These are phyloP conservation scores for Diaporthe vexans DNA, from an alignment of 2,329 filamentous ascomycete species.

Conservation along the genomic window DNA sequence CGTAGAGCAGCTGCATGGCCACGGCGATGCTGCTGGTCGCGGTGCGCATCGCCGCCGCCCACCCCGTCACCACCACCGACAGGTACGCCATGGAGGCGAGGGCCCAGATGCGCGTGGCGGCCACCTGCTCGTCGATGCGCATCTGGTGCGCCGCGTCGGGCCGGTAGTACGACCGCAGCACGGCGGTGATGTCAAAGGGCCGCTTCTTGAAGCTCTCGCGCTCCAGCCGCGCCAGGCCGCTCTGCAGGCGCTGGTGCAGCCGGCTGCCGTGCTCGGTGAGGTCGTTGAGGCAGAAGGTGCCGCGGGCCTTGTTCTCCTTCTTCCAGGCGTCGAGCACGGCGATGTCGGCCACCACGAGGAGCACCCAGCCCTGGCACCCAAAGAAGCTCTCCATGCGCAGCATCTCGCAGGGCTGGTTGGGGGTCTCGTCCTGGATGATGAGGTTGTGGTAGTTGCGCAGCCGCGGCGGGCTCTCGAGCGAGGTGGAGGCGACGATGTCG, in stretches of 20 bases:
- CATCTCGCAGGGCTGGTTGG: constrained; percentile 48
- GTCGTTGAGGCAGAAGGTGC: constrained; percentile 55
- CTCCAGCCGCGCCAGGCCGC: constrained; percentile 39
- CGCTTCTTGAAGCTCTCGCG: constrained; percentile 42
- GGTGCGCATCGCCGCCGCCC: constrained; percentile 44
- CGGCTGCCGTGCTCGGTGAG: constrained; percentile 37
- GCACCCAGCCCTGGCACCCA: constrained; percentile 67
- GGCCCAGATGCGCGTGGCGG: constrained; percentile 49
- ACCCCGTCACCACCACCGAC: constrained; percentile 46
- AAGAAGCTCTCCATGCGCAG: constrained; percentile 62
- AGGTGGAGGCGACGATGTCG: constrained; percentile 65
- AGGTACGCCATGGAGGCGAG: constrained; percentile 48
- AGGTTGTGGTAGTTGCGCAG: constrained; percentile 58
- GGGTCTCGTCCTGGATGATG: constrained; percentile 54
- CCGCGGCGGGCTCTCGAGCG: constrained; percentile 57
- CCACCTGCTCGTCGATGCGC: constrained; percentile 40
- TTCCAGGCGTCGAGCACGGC: constrained; percentile 66
- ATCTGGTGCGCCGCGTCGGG: constrained; percentile 35
- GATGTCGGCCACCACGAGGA: constrained; percentile 66
- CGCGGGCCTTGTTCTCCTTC: constrained; percentile 56
- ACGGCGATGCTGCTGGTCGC: constrained; percentile 44
- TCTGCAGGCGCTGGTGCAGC: constrained; percentile 43
- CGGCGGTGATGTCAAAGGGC: constrained; percentile 40
- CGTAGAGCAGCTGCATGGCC: constrained; percentile 44
- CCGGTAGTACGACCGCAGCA: constrained; percentile 37